Conservation (phyloP, 352 stramenopile genomes). For the Pythium utonaiense region DNA sequence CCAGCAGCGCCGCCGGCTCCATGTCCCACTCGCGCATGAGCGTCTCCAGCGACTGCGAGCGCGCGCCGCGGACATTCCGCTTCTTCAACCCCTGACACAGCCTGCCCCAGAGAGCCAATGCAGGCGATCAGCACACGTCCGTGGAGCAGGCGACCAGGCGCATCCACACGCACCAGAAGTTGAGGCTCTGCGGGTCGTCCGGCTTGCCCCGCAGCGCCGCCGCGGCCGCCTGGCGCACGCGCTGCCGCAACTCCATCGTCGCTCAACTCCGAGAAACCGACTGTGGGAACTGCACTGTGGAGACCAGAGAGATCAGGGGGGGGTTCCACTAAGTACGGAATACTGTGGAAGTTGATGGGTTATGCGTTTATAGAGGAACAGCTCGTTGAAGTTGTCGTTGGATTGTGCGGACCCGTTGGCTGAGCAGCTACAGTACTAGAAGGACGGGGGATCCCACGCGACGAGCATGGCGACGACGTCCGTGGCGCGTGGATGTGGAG, state of each 20-base stretch:
- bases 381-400: constrained; percentile 23
- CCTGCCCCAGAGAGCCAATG: constrained; percentile 24
- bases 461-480: constrained; percentile 8
- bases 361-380: neutral
- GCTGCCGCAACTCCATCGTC: constrained; percentile 46
- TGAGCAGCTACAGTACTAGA: neutral
- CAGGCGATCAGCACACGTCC: neutral
- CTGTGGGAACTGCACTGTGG: neutral
- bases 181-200: constrained; percentile 40
- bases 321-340: neutral
- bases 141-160: neutral
- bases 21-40: constrained; percentile 52
- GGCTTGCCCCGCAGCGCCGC: constrained; percentile 15
- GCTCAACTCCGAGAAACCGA: neutral
- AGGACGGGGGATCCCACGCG: no score
- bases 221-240: constrained; percentile 25
- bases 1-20: constrained; percentile 3
- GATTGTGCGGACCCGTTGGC: neutral
- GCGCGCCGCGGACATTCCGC: constrained; percentile 43
- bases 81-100: constrained; percentile 73
- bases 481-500: constrained; percentile 20
- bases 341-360: neutral
- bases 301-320: neutral
- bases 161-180: constrained; percentile 48
- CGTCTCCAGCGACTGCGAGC: constrained; percentile 40